Percentiles rank a stretch among this genome's conserved stretches.
Evolutionary conservation across 306 rosid genomes (phyloP).

Genomic region (Sphenostylis stenocarpa): DNA sequence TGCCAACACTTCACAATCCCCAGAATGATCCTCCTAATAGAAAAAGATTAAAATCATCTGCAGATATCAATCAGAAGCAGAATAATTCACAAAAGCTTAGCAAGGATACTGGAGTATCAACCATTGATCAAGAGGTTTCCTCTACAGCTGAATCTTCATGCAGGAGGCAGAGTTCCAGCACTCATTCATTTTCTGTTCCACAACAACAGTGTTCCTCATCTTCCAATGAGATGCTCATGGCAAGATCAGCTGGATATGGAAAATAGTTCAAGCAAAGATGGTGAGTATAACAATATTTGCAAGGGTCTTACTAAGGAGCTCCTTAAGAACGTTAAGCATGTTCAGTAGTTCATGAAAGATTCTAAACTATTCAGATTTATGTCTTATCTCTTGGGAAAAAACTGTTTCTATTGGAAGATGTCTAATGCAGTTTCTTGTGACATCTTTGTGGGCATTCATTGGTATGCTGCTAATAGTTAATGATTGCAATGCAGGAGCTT

Average conservation of each 20-base stretch:
- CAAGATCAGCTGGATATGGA: slow-evolving; percentile 7
- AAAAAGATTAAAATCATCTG: slow-evolving; percentile 1
- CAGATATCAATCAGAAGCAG: not conserved
- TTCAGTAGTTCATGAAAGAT: not conserved
- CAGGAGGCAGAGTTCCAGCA: slow-evolving; percentile 29
- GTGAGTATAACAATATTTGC: not conserved
- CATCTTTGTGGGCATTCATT: not conserved
- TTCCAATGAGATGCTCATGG: not conserved
- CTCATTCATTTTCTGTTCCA: slow-evolving; percentile 23
- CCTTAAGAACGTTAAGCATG: not conserved
- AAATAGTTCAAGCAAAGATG: slow-evolving; percentile 15
- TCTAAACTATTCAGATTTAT: not conserved
- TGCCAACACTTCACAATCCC: slow-evolving; percentile 18
- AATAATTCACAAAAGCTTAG: not conserved
- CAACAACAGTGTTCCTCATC: slow-evolving; percentile 26
- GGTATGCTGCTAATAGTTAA: slow-evolving; percentile 12
- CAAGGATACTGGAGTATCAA: slow-evolving; percentile 19
- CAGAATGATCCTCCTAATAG: slow-evolving; percentile 9
- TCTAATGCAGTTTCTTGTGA: not conserved
- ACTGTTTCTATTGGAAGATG: not conserved
- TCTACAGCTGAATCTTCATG: slow-evolving; percentile 28
- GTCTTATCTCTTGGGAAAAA: not conserved
- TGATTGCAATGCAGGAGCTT: slow-evolving; percentile 34
- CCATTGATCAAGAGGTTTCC: slow-evolving; percentile 26
- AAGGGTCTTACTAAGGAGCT: not conserved